A percentile compares a stretch with the other conserved stretches of the same genome.
Conservation (phyloP, 2,329 filamentous ascomycete genomes). For the Ophidiomyces ophidiicola region DNA sequence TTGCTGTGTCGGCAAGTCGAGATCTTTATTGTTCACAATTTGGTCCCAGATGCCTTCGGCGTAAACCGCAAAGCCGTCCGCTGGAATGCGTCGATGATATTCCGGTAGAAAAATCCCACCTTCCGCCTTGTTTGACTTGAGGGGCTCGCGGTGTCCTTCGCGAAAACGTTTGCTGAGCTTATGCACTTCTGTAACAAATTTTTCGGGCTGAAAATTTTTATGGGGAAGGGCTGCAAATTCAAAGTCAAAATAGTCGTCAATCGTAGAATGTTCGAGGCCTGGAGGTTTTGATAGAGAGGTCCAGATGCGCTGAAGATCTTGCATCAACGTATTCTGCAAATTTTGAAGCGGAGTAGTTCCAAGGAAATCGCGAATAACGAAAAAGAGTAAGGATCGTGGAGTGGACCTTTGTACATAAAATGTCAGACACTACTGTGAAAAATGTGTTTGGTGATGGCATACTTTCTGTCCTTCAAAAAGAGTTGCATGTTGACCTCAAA, state of each 20-base stretch:
- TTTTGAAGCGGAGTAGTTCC: conserved; percentile 84
- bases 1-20: conserved; percentile 92
- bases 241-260: conserved; percentile 98
- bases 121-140: conserved; percentile 54
- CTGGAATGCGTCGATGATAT: conserved; percentile 90
- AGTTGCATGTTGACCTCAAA: conserved; percentile 97
- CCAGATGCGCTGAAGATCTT: conserved; percentile 89
- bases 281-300: conserved; percentile 79
- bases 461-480: conserved; percentile 92
- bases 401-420: conserved; percentile 48
- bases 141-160: conserved; percentile 61
- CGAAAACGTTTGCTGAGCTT: conserved; percentile 72
- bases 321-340: conserved; percentile 75
- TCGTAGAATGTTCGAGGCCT: conserved; percentile 74
- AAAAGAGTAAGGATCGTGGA: conserved; percentile 86
- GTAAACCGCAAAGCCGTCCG: conserved; percentile 91
- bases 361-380: conserved; percentile 95
- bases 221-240: conserved; percentile 91
- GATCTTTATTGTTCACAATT: conserved; percentile 96
- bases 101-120: conserved; percentile 81
- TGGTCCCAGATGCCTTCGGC: conserved; percentile 95
- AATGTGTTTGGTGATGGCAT: conserved; percentile 29
- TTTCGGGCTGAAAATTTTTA: conserved; percentile 89
- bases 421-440: neutral
- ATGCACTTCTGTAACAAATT: conserved; percentile 69